These are phyloP conservation scores for Coelastrella sp. DNA, from an alignment of 139 green algal genomes.

Conservation along the genomic window DNA sequence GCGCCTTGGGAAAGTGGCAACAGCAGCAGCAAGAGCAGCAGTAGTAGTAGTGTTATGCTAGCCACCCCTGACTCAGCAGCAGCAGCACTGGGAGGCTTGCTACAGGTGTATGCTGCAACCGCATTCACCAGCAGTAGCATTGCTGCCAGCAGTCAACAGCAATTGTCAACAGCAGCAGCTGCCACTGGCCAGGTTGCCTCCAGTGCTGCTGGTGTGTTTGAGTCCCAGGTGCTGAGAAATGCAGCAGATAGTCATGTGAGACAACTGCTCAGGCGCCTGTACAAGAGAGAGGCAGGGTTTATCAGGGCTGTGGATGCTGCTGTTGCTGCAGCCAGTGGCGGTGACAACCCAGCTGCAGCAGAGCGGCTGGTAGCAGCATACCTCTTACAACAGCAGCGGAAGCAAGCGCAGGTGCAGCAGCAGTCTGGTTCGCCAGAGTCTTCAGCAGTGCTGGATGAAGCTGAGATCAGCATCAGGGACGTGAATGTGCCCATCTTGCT, in stretches of 20 bases:
- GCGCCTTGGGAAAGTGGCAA: background rate
- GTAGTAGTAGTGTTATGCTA: constrained; percentile 13
- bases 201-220: too few species aligned
- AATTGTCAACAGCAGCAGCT: background rate
- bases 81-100: background rate
- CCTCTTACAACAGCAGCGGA: constrained; percentile 23
- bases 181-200: background rate
- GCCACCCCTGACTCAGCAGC: background rate
- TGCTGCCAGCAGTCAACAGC: background rate
- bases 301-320: background rate
- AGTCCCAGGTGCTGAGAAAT: too few species aligned
- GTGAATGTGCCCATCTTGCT: background rate
- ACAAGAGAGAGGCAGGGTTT: background rate
- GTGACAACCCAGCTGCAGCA: background rate
- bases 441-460: background rate
- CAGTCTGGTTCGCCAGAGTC: background rate
- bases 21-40: constrained; percentile 37
- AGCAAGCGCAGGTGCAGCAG: constrained; percentile 4
- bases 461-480: background rate
- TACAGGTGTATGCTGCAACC: constrained; percentile 28
- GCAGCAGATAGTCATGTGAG: background rate
- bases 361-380: background rate
- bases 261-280: constrained; percentile 6
- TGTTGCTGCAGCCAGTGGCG: constrained; percentile 13
- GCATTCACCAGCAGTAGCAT: constrained; percentile 31